Percentiles rank a stretch among this genome's conserved stretches.
Evolutionary conservation across 345 rosid species (phyloP).

Genomic region (Conringia planisiliqua): DNA sequence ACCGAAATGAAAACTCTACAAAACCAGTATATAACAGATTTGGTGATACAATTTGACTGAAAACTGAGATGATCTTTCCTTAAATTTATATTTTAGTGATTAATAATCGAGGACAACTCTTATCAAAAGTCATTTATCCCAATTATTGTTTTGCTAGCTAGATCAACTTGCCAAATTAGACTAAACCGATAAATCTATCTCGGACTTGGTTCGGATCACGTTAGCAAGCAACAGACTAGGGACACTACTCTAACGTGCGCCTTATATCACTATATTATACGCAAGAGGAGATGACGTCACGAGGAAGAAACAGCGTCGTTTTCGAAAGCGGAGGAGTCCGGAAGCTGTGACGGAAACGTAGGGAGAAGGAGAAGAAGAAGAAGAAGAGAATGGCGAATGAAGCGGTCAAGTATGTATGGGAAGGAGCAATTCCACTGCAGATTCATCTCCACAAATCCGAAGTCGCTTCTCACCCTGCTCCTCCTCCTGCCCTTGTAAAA

Average conservation of each 20-base stretch:
- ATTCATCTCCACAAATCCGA: slow-evolving; percentile 86
- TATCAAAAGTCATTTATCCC: not conserved
- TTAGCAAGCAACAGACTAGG: not conserved
- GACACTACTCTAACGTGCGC: slow-evolving; percentile 13
- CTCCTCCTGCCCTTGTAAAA: slow-evolving; percentile 66
- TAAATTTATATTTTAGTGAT: not conserved
- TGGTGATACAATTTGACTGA: not conserved
- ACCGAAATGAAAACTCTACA: not conserved
- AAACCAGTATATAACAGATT: not conserved
- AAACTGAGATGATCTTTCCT: not conserved
- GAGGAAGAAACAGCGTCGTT: slow-evolving; percentile 19
- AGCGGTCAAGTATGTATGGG: slow-evolving; percentile 71
- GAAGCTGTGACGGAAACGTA: slow-evolving; percentile 1
- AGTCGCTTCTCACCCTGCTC: slow-evolving; percentile 81
- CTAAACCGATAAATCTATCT: not conserved
- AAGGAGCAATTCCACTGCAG: slow-evolving; percentile 89
- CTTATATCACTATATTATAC: not conserved
- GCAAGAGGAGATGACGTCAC: slow-evolving; percentile 22
- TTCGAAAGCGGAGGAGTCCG: not conserved
- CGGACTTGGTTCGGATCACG: slow-evolving; percentile 18
- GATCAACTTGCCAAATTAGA: not conserved
- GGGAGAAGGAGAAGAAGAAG: not conserved
- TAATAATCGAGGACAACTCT: not conserved
- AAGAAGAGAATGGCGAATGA: slow-evolving; percentile 44
- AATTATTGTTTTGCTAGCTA: not conserved